Base-by-base conservation (phyloP, 768 basidiomycete genomes). In the Pleurotus platypus region DNA sequence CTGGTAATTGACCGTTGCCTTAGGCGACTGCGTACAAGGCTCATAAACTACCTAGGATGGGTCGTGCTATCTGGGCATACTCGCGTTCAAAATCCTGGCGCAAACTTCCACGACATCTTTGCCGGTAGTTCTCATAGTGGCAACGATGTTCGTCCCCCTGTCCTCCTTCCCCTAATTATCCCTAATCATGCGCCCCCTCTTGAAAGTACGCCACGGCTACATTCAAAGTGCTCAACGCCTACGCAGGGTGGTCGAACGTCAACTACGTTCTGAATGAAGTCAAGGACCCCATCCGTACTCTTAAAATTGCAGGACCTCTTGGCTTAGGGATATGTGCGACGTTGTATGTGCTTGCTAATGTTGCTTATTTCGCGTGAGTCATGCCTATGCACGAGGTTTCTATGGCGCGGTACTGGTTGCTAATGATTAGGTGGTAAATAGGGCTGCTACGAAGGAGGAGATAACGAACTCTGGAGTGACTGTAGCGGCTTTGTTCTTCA, bases 261-360 rank as follows among this genome's bases (percentile, higher is more conserved):
- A 83, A 83, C 62, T 82, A 81, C 54, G 83, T 85, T 5, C 67
- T 85, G 57, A 84, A 83, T 67, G 82, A 85, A 8, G 82, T 86
- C 53, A 79, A 77, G 59, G 70, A 84, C 61, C 84, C 84, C 0
- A 73, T 84, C 2, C 76, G 80, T 43, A 86, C 84, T 6, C 76
- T 86, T 51, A 83, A 82, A 66, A 82, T 85, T 35, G 83, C 84
- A 0, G 84, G 80, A 2, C 83, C 83, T 0, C 78, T 85, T 16
- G 83, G 82, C 0, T 67, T 85, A 9, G 73, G 77, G 4, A 80
- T 84, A 22, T 83, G 82, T 37, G 75, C 81, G 0, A 62, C 72
- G 1, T 65, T 85, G 2, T 85, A 86, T 55, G 58, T 85, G 12
- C 68, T 85, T 3, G 81, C 82, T 2, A 84, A 85, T 51, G 70